phyloP scores from a whole-genome alignment of 73 alveolate genomes.

The Paramecium octaurelia region DNA sequence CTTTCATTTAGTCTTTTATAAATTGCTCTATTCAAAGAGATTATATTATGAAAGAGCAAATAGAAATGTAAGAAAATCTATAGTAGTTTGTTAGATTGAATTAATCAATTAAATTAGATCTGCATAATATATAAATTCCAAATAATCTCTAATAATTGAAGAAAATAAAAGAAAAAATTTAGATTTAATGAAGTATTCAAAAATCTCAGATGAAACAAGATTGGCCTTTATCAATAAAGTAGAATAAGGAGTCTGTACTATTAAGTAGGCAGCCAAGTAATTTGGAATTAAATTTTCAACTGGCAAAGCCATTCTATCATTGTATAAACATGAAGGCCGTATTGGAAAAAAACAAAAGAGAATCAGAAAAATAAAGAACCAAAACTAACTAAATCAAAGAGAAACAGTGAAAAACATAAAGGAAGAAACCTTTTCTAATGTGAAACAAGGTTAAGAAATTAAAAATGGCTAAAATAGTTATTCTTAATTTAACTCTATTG shows the following conservation, averaged over 20 bases:
- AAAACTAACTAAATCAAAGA: neutral
- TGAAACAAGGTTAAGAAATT: neutral
- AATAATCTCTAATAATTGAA: neutral
- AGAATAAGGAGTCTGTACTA: neutral
- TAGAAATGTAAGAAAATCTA: no score
- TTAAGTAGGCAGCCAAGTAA: constrained; percentile 50
- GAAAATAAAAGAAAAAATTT: neutral
- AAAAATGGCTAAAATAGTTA: neutral
- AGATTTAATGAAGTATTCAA: neutral
- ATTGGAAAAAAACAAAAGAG: constrained; percentile 44
- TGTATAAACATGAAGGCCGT: constrained; percentile 60
- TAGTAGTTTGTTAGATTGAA: no score
- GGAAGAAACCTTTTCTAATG: neutral
- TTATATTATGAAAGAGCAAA: no score
- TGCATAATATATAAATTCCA: neutral
- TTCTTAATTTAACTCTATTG: neutral
- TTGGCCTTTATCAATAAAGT: neutral
- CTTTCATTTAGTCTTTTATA: no score
- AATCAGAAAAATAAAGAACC: neutral
- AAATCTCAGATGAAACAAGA: constrained; percentile 10
- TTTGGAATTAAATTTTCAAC: constrained; percentile 58
- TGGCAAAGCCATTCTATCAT: constrained; percentile 53
- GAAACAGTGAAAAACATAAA: neutral
- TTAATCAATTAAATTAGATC: neutral
- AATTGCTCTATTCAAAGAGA: no score